phyloP scores from a whole-genome alignment of 768 basidiomycete species.

The Leccinum pellstonianum region DNA sequence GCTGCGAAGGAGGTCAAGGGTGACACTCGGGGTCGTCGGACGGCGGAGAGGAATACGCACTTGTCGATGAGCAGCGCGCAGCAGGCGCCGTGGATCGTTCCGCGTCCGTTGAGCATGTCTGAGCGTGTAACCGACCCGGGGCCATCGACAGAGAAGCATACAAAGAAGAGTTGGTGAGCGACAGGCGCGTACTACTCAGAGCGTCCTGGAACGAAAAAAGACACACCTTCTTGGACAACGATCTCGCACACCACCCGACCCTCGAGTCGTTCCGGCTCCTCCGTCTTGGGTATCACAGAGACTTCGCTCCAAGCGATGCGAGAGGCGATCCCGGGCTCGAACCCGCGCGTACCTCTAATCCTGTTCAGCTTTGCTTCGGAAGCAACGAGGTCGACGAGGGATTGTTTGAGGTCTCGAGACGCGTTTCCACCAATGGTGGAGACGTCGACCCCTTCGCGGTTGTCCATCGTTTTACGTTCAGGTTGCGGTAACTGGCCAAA shows the following conservation, averaged over 20 bases:
- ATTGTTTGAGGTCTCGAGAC: conserved; percentile 26
- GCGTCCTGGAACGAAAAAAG: not conserved
- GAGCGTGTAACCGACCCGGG: not conserved
- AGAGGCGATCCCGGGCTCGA: conserved; percentile 23
- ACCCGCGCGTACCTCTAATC: conserved; percentile 17
- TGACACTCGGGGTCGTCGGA: not conserved
- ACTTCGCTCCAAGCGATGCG: conserved; percentile 39
- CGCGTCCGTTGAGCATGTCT: conserved; percentile 56
- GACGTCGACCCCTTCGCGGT: conserved; percentile 16
- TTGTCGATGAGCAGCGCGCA: conserved; percentile 53
- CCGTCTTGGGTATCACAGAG: conserved; percentile 42
- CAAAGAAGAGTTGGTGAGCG: not conserved
- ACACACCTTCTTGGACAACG: no score
- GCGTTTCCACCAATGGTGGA: conserved; percentile 31
- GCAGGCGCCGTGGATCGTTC: conserved; percentile 56
- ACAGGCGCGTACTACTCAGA: not conserved
- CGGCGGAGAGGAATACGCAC: conserved; percentile 30
- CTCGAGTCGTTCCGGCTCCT: conserved; percentile 45
- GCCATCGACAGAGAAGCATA: not conserved
- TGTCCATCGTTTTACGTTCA: conserved; percentile 7
- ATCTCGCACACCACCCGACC: no score
- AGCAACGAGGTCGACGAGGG: conserved; percentile 22
- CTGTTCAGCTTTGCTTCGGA: conserved; percentile 3
- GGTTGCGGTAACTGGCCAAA: not conserved
- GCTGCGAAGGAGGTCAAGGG: conserved; percentile 27